Base-by-base conservation (phyloP, 305 asterid species). In the Nicotiana rustica region DNA sequence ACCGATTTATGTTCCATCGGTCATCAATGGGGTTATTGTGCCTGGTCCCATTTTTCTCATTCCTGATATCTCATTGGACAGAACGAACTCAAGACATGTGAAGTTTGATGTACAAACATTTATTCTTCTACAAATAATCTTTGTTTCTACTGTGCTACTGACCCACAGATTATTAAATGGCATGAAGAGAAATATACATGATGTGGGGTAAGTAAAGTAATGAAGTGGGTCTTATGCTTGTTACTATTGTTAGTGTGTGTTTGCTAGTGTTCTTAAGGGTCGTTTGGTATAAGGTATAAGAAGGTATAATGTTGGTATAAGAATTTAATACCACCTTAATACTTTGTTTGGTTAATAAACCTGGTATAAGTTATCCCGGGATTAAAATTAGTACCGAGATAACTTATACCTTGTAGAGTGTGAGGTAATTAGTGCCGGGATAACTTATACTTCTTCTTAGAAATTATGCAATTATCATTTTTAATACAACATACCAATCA, bases 51-150 rank as follows among this genome's bases (percentile, higher is more conserved):
- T 0, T 44, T 78, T 44, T 79, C 47, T 56, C 44, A 41, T 67
- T 61, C 47, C 61, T 73, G 81, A 73, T 59, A 21, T 82, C 62
- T 71, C 38, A 75, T 62, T 82, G 81, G 41, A 52, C 31, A 59
- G 44, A 75, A 47, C 7, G 12, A 41, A 15, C 41, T 35, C 25
- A 68, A 81, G 60, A 17, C 62, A 36, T 3, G 77, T 59, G 59
- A 65, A 36, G 19, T 59, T 81, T 52, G 25, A 59, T 14, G 57
- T 81, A 33, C 15, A 10, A 25, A 17, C 62, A 60, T 57, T 47
- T 70, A 56, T 56, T 66, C 64, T 18, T 33, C 47, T 35, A 19
- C 64, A 81, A 29, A 57, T 31, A 81, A 33, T 17, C 3, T 81
- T n/a, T 33, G 12, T 68, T 33, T 41, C 57, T 60, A 25, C 36